Percentiles rank a stretch among this genome's conserved stretches.
Conservation (phyloP, 176 grass and related monocot species). For the Carex kokanica region DNA sequence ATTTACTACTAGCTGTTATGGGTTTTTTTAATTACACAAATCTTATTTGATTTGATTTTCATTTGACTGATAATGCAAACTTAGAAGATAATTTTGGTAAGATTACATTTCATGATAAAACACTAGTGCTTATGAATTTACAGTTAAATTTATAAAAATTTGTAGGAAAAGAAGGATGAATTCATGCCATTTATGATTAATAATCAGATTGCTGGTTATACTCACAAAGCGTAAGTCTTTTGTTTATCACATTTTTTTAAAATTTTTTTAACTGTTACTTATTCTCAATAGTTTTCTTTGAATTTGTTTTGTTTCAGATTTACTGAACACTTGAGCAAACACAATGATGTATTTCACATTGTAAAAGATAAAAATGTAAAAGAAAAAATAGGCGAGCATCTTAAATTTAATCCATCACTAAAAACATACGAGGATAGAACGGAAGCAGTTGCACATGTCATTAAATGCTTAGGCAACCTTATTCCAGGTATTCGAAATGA, state of each 20-base stretch:
- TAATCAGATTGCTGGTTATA: conserved; percentile 62
- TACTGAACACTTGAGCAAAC: conserved; percentile 46
- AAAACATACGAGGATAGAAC: conserved; percentile 58
- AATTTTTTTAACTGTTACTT: not conserved
- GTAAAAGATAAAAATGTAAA: conserved; percentile 19
- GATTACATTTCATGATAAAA: not conserved
- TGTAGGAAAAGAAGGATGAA: conserved; percentile 55
- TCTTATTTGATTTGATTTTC: no score
- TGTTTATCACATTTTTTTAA: not conserved
- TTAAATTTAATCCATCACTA: conserved; percentile 35
- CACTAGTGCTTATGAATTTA: not conserved
- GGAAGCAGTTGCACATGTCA: conserved; percentile 52
- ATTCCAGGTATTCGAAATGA: conserved; percentile 93
- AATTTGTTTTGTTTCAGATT: conserved; percentile 55
- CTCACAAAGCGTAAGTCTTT: conserved; percentile 59
- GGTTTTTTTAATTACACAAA: no score
- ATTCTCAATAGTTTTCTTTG: conserved; percentile 2
- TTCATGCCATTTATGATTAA: conserved; percentile 57
- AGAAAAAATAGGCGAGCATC: conserved; percentile 29
- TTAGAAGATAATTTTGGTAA: no score
- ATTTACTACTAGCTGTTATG: no score
- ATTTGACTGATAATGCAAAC: no score
- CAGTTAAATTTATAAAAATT: not conserved
- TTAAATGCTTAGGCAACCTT: conserved; percentile 61
- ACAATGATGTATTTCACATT: conserved; percentile 60